Percentiles rank a stretch among this genome's conserved stretches.
Conservation (phyloP, 2,329 filamentous ascomycete species). For the Remersonia thermophila region DNA sequence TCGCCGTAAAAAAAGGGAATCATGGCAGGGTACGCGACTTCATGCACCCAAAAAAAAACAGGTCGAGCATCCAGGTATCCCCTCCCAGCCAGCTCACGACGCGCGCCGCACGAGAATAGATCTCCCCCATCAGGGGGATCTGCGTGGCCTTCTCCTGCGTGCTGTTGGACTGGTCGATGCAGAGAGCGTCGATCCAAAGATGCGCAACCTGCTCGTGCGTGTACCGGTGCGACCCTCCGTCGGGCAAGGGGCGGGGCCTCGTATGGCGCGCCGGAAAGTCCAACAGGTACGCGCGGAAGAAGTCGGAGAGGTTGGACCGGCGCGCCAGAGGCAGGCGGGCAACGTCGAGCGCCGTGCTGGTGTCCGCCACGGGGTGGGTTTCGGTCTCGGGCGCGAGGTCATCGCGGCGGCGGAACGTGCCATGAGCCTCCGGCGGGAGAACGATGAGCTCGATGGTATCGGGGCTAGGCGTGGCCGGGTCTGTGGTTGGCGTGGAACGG, state of each 20-base stretch:
- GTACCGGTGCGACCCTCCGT: not conserved
- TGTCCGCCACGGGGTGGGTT: conserved; percentile 2
- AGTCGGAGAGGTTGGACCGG: conserved; percentile 5
- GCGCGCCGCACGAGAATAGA: conserved; percentile 6
- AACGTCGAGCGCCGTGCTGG: conserved; percentile 3
- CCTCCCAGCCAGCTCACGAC: conserved; percentile 10
- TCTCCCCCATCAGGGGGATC: conserved; percentile 10
- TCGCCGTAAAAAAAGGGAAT: not conserved
- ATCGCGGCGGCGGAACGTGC: conserved; percentile 5
- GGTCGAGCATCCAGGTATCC: conserved; percentile 2
- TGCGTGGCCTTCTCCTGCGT: conserved; percentile 6
- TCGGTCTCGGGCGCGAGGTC: not conserved
- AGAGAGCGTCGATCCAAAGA: conserved; percentile 10
- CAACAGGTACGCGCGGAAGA: conserved; percentile 5
- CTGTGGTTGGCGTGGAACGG: not conserved
- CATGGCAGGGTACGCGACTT: conserved; percentile 1
- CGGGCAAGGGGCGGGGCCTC: not conserved
- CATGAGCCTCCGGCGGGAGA: conserved; percentile 1
- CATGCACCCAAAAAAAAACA: conserved; percentile 6
- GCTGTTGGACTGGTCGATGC: conserved; percentile 8
- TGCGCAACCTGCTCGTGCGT: not conserved
- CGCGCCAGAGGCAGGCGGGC: not conserved
- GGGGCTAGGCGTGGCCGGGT: not conserved
- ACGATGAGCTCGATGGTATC: conserved; percentile 2
- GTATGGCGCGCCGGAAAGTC: not conserved